A percentile compares a stretch with the other conserved stretches of the same genome.
Evolutionary conservation across 257 asterid genomes (phyloP).

Genomic region (Fraxinus quadrangulata): DNA sequence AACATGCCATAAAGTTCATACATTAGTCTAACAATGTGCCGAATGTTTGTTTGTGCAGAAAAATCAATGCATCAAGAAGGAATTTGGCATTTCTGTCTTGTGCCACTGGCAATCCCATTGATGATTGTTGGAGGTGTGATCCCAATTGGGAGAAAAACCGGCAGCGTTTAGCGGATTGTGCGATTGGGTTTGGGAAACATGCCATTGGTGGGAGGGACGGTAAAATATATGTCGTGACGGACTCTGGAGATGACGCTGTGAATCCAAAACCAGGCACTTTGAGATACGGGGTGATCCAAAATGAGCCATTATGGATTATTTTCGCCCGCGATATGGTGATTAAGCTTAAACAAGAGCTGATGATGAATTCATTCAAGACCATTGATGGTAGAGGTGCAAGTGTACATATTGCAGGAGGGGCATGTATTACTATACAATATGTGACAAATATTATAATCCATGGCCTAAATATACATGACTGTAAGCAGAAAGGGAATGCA

Average conservation of each 20-base stretch:
- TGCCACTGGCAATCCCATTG: constrained; percentile 86
- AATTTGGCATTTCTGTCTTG: constrained; percentile 69
- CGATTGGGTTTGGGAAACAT: constrained; percentile 83
- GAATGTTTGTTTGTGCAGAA: constrained; percentile 41
- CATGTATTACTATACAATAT: constrained; percentile 74
- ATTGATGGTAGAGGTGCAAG: constrained; percentile 82
- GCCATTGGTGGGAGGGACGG: constrained; percentile 87
- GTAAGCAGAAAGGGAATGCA: constrained; percentile 81
- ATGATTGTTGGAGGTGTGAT: constrained; percentile 96
- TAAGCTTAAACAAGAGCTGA: constrained; percentile 68
- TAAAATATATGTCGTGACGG: constrained; percentile 65
- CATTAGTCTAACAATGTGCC: neutral
- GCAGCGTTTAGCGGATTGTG: constrained; percentile 70
- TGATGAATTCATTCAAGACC: constrained; percentile 85
- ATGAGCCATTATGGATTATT: constrained; percentile 77
- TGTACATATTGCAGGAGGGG: constrained; percentile 85
- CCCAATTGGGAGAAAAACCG: constrained; percentile 73
- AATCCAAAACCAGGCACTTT: constrained; percentile 77
- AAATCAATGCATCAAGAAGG: constrained; percentile 71
- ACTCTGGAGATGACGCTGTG: constrained; percentile 66
- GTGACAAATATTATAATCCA: constrained; percentile 80
- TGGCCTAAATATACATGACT: constrained; percentile 79
- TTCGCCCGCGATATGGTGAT: constrained; percentile 75
- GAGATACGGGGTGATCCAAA: constrained; percentile 69
- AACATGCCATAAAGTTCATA: constrained; percentile 1